Evolutionary conservation across 345 rosid species (phyloP).

Genomic region (Streptanthus diversifolius): DNA sequence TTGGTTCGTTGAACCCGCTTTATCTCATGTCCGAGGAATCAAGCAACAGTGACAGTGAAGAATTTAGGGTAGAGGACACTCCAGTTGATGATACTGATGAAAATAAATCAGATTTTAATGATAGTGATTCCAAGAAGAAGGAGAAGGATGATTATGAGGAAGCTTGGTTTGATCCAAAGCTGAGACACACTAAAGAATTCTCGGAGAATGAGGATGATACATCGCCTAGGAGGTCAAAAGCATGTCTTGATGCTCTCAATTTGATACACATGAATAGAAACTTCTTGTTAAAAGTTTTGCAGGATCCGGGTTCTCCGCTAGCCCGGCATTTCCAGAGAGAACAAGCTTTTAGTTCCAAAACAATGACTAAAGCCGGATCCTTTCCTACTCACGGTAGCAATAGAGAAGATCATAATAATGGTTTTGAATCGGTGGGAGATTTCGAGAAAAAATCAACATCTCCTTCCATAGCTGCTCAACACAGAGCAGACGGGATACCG

Average conservation of each 20-base stretch:
- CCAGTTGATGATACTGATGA: conserved; percentile 31
- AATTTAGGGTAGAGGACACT: conserved; percentile 6
- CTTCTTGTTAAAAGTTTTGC: conserved; percentile 42
- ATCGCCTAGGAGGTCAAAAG: conserved; percentile 36
- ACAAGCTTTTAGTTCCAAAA: conserved; percentile 31
- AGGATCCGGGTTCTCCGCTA: conserved; percentile 53
- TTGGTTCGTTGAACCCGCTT: conserved; percentile 29
- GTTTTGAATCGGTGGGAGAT: conserved; percentile 20
- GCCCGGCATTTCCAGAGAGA: conserved; percentile 47
- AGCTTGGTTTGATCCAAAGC: conserved; percentile 32
- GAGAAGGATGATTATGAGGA: conserved; percentile 12
- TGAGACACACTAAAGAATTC: conserved; percentile 22
- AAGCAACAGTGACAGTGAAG: conserved; percentile 35
- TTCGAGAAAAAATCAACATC: conserved; percentile 24
- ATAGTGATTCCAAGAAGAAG: conserved; percentile 20
- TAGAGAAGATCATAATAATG: conserved; percentile 25
- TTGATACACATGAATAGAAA: conserved; percentile 54
- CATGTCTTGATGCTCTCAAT: conserved; percentile 49
- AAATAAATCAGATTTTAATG: conserved; percentile 31
- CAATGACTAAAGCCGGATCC: conserved; percentile 39
- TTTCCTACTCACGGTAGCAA: conserved; percentile 41
- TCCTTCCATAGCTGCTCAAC: conserved; percentile 37
- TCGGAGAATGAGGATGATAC: conserved; percentile 29
- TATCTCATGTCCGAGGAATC: conserved; percentile 34
- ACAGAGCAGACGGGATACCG: conserved; percentile 35